Base-by-base conservation (phyloP, 495 filamentous ascomycete genomes). In the Podospora pseudopauciseta region DNA sequence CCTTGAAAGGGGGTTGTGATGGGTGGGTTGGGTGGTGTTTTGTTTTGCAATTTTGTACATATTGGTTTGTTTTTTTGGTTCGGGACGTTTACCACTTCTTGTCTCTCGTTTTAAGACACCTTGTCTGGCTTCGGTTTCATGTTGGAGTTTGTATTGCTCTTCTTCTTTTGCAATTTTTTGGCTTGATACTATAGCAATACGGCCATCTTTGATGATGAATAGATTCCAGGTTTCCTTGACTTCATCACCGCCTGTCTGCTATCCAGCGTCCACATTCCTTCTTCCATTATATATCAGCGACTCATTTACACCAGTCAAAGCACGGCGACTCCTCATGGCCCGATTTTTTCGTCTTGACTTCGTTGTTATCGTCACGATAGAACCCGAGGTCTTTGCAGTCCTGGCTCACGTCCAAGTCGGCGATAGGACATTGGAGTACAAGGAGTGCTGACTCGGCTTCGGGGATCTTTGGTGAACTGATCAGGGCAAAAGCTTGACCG, bases 1-100 rank as follows among this genome's bases (percentile, higher is more conserved):
- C 76, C 79, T 44, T 44, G 55, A 20, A 26, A 6, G 23, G 55
- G n/a, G 23, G 13, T 23, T 58, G 9, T 20, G 16, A 58, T 26
- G 30, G 30, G 30, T 5, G 30, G 30, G 30, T 23, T 49, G 9
- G 39, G 39, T 26, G 13, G n/a, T 58, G 55, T 15, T 18, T 19
- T 23, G 23, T 23, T 23, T 23, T 23, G 23, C 23, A 23, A 23
- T 23, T 2, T 23, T 58, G 23, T 58, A 58, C 11, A 26, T 58
- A 20, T 5, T 26, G 7, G 54, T 3, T 58, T 23, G 23, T 26
- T 23, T 15, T 58, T 23, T 58, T 58, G n/a, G 18, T 19, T 26
- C 0, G 7, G n/a, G 55, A 11, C 16, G 23, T 20, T 20, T 20
- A 15, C n/a, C 55, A 7, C 15, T 58, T 58, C 55, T 58, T 58